phyloP scores from a whole-genome alignment of 495 filamentous ascomycete genomes.

The Hyphodiscus hymeniophilus region DNA sequence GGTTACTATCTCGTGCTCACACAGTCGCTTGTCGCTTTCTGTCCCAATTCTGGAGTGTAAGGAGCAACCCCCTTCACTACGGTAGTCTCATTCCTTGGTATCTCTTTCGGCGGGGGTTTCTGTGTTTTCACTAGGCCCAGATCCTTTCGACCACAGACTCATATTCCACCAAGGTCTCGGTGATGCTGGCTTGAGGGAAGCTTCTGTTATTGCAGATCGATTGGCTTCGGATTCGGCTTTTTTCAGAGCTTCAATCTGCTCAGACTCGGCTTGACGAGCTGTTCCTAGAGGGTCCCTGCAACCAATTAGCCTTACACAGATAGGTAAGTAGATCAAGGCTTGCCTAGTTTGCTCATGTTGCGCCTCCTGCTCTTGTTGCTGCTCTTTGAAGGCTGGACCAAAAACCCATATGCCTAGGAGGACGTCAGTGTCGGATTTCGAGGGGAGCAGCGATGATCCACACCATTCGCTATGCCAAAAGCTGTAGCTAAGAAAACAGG shows the following conservation, averaged over 20 bases:
- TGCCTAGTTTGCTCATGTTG: constrained; percentile 11
- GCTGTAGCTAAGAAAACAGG: constrained; percentile 17
- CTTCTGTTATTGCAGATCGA: constrained; percentile 2
- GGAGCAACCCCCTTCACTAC: too few species aligned
- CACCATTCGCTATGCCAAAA: constrained; percentile 22
- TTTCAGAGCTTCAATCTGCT: background rate
- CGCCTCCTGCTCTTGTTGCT: constrained; percentile 24
- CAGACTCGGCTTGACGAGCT: background rate
- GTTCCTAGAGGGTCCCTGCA: constrained; percentile 8
- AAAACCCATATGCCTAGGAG: constrained; percentile 37
- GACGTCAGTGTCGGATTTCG: background rate
- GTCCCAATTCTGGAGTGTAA: too few species aligned
- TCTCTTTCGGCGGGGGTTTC: background rate
- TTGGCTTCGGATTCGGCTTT: constrained; percentile 6
- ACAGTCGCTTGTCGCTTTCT: too few species aligned
- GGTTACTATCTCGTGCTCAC: too few species aligned
- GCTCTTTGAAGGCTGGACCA: constrained; percentile 29
- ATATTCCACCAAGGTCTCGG: constrained; percentile 15
- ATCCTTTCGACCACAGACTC: constrained; percentile 10
- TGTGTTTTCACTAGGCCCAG: background rate
- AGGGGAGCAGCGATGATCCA: background rate
- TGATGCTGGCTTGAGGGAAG: constrained; percentile 5
- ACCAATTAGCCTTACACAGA: background rate
- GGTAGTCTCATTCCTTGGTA: background rate
- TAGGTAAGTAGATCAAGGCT: background rate